phyloP scores from a whole-genome alignment of 169 alveolate species.

The Plasmodium fragile region DNA sequence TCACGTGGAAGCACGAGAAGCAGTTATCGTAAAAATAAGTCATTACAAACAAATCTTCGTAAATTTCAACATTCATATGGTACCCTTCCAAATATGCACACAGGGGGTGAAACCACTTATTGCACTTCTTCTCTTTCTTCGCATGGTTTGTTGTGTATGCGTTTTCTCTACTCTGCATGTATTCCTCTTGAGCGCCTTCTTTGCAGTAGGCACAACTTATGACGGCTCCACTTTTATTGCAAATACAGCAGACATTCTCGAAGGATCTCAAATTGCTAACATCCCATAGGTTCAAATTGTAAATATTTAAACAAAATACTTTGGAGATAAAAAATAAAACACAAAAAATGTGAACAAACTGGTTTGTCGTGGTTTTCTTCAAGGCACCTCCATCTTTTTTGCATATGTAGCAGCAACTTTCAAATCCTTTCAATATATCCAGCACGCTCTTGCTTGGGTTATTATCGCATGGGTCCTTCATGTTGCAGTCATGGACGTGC shows the following conservation, averaged over 20 bases:
- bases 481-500: neutral
- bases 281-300: conserved; percentile 53
- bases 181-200: neutral
- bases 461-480: neutral
- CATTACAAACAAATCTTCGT: conserved; percentile 40
- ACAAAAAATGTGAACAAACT: conserved; percentile 58
- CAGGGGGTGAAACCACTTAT: conserved; percentile 44
- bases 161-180: neutral
- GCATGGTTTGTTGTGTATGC: neutral
- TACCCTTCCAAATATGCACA: conserved; percentile 71
- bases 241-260: conserved; percentile 35
- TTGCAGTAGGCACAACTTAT: conserved; percentile 13
- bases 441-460: neutral
- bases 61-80: conserved; percentile 51
- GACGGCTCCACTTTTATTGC: conserved; percentile 51
- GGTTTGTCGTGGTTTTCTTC: conserved; percentile 48
- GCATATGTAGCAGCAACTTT: conserved; percentile 37
- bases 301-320: conserved; percentile 55
- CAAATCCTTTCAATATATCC: neutral
- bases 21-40: conserved; percentile 64
- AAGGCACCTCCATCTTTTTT: conserved; percentile 60
- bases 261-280: conserved; percentile 5
- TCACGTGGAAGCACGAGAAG: conserved; percentile 22
- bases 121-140: conserved; percentile 2
- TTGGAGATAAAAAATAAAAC: conserved; percentile 55